Conservation (phyloP, 345 rosid genomes). For the Passiflora organensis region DNA sequence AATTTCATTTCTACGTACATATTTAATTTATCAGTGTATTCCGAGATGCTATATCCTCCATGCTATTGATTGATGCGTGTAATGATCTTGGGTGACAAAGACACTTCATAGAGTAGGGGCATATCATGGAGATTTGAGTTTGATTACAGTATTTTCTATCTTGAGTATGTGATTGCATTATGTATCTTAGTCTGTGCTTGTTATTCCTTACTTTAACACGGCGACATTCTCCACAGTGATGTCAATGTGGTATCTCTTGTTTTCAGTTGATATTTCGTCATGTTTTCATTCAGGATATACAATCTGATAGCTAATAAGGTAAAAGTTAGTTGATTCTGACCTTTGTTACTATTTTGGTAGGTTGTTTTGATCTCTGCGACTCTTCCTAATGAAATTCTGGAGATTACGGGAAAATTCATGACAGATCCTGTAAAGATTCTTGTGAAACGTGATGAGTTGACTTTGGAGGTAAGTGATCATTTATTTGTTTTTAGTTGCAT, state of each 20-base stretch:
- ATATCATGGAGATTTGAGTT: no score
- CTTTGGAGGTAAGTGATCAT: conserved; percentile 58
- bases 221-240: neutral
- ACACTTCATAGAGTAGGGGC: no score
- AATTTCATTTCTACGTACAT: no score
- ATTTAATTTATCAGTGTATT: no score
- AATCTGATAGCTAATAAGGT: neutral
- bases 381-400: conserved; percentile 93
- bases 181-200: no score
- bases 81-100: no score
- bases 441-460: conserved; percentile 97
- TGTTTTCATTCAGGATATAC: neutral
- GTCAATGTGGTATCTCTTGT: neutral
- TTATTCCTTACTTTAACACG: neutral
- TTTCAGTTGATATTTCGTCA: no score
- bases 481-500: neutral
- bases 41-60: no score
- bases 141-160: neutral
- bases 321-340: neutral
- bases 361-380: conserved; percentile 95
- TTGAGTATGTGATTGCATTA: neutral
- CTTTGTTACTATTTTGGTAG: conserved; percentile 20
- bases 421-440: conserved; percentile 94
- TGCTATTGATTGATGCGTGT: no score
- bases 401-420: conserved; percentile 90